Evolutionary conservation across 1,139 yeast species (phyloP), one percentile per base, ranked within the genome.

Genomic region (Citeromyces siamensis): DNA sequence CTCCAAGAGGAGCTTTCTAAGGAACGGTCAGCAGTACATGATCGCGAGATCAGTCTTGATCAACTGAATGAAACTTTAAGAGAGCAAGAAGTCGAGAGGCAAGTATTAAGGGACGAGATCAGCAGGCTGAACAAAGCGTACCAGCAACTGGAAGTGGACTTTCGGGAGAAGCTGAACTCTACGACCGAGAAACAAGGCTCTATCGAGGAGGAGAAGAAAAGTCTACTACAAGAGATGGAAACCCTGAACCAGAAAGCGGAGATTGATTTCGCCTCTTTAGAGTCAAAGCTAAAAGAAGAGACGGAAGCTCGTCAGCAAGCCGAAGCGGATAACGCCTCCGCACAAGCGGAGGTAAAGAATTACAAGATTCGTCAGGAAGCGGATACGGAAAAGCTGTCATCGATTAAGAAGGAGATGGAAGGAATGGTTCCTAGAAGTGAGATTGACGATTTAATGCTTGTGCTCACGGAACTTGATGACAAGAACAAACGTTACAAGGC

Each of bases 381-480:
- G 16, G 34, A 37, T 7, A 17, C 23, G 5, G n/a, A 14, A 12
- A 28, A 17, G 13, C 8, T 32, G 20, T 18, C 28, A 21, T 32
- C 32, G 18, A 22, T 26, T 14, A 36, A 18, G 22, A 32, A 19
- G 16, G 31, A 21, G 16, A 14, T 32, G 9, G 38, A 42, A 10
- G 20, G 5, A 12, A 28, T 21, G 13, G 18, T 12, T 17, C 13
- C 19, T n/a, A 36, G 21, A 45, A 52, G 71, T 2, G 94, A 83
- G 36, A 52, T 80, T 10, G 95, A 85, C 49, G 94, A 83, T 40
- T 56, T 84, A 43, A 71, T 84, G 77, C 59, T 82, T 32, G 59
- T 84, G 32, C 71, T 85, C 57, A 67, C 80, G 10, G 94, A 82
- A 34, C 59, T 82, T 50, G 93, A 82, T 45, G 90, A 82, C 36